These are phyloP conservation scores for Boletus edulis DNA, from an alignment of 768 basidiomycete species.

Conservation along the genomic window DNA sequence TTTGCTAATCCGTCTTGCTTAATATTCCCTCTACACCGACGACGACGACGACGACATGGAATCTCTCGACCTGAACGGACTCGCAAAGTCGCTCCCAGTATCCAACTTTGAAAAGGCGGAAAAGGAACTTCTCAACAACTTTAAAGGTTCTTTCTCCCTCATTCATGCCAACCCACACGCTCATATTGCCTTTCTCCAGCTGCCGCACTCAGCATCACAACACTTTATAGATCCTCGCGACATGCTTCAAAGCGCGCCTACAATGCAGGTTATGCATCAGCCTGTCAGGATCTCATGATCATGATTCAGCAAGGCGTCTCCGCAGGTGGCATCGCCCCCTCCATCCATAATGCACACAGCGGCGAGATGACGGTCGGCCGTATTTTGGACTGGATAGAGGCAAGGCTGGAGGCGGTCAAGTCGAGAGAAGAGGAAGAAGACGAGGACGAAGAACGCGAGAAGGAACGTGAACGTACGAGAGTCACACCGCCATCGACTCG, in stretches of 20 bases:
- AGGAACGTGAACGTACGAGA: slow-evolving; percentile 43
- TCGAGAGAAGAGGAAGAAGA: slow-evolving; percentile 78
- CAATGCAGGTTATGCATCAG: slow-evolving; percentile 75
- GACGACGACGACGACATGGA: slow-evolving; percentile 46
- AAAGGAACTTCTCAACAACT: slow-evolving; percentile 77
- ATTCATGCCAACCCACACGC: not conserved
- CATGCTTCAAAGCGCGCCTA: slow-evolving; percentile 77
- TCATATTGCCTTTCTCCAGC: slow-evolving; percentile 42
- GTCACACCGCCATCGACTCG: slow-evolving; percentile 22
- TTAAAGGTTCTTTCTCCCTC: slow-evolving; percentile 54
- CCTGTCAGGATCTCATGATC: slow-evolving; percentile 75
- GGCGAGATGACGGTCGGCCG: slow-evolving; percentile 72
- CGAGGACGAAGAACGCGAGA: slow-evolving; percentile 73
- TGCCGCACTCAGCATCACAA: slow-evolving; percentile 81
- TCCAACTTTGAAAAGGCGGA: slow-evolving; percentile 74
- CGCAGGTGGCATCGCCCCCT: slow-evolving; percentile 44
- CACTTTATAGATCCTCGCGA: slow-evolving; percentile 76
- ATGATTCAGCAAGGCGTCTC: slow-evolving; percentile 87
- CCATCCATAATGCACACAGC: slow-evolving; percentile 43
- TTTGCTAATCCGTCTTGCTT: slow-evolving; percentile 2
- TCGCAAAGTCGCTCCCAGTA: slow-evolving; percentile 70
- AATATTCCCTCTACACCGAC: not conserved
- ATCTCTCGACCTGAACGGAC: slow-evolving; percentile 76
- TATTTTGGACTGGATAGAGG: slow-evolving; percentile 86
- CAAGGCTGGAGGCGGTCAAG: slow-evolving; percentile 72